Evolutionary conservation across 169 alveolate genomes (phyloP).

Genomic region (Ichthyophthirius multifiliis): DNA sequence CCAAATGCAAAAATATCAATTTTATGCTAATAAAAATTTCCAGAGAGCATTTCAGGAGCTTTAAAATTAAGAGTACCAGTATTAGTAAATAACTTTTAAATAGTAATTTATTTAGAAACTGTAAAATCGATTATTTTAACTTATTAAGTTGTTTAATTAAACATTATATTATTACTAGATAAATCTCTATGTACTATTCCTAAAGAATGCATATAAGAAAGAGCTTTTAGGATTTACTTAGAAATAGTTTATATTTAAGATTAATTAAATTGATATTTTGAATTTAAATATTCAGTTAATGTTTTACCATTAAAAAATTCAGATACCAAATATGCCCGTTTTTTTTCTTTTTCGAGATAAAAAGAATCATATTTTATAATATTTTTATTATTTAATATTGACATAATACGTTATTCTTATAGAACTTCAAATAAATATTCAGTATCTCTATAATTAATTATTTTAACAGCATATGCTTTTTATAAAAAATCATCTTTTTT

Average conservation of each 20-base stretch:
- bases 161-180: constrained; percentile 64
- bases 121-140: neutral
- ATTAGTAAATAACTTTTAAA: neutral
- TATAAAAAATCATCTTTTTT: neutral
- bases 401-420: neutral
- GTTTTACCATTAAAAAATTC: neutral
- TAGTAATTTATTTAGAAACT: neutral
- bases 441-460: neutral
- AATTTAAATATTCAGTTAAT: neutral
- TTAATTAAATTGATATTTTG: neutral
- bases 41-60: constrained; percentile 8
- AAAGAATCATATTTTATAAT: neutral
- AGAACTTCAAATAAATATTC: neutral
- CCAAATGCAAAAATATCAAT: neutral
- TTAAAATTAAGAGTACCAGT: constrained; percentile 1
- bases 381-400: neutral
- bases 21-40: neutral
- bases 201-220: constrained; percentile 50
- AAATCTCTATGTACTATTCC: constrained; percentile 79
- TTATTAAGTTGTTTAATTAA: constrained; percentile 14
- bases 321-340: neutral
- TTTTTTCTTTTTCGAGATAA: neutral
- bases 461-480: neutral
- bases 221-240: constrained; percentile 51
- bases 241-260: constrained; percentile 47